Evolutionary conservation across 352 stramenopile genomes (phyloP).

Genomic region (Phytopythium kandeliae): DNA sequence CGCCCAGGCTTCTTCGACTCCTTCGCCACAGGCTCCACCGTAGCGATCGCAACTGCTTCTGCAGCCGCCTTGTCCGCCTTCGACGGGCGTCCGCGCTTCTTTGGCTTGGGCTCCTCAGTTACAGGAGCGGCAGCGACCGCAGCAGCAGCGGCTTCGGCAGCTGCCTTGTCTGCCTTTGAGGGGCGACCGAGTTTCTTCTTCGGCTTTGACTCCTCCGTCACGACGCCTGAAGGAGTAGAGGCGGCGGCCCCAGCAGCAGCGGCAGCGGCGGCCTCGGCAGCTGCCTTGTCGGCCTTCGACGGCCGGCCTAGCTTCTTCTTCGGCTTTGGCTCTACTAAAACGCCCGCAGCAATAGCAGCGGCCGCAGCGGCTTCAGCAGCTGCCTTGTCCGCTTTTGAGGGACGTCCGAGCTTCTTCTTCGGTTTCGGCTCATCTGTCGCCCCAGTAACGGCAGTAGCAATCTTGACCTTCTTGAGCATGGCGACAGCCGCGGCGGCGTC

Average conservation of each 20-base stretch:
- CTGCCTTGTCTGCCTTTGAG: constrained; percentile 13
- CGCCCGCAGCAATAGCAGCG: background rate
- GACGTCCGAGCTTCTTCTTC: background rate
- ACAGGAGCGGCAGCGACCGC: background rate
- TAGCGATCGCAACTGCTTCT: background rate
- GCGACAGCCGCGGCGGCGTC: constrained; percentile 6
- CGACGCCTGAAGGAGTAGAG: no score
- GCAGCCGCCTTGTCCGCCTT: constrained; percentile 6
- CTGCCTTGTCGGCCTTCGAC: constrained; percentile 4
- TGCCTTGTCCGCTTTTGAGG: constrained; percentile 5
- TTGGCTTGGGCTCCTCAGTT: background rate
- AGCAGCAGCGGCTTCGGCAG: background rate
- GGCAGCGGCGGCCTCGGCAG: constrained; percentile 6
- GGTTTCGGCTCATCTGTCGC: background rate
- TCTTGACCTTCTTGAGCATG: background rate
- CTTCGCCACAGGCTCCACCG: background rate
- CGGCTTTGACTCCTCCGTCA: no score
- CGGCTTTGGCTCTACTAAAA: background rate
- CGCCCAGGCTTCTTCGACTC: background rate
- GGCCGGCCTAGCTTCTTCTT: constrained; percentile 4
- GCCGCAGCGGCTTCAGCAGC: background rate
- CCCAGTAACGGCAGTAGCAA: background rate
- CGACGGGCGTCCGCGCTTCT: constrained; percentile 2
- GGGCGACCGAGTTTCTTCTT: constrained; percentile 13
- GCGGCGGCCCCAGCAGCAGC: constrained; percentile 4